Evolutionary conservation across 352 stramenopile genomes (phyloP).

Genomic region (Blastocystis sp.): DNA sequence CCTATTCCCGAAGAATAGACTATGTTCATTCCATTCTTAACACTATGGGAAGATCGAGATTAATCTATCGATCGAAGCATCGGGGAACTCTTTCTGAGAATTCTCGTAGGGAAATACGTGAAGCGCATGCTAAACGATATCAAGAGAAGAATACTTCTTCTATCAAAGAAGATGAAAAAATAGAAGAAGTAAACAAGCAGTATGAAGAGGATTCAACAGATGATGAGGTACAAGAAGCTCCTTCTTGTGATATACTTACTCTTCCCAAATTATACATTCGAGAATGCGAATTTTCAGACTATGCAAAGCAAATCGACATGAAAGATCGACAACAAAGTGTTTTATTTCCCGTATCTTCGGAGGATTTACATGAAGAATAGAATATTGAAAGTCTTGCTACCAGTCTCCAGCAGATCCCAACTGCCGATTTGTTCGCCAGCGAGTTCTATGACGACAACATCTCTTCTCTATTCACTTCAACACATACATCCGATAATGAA

Average conservation of each 20-base stretch:
- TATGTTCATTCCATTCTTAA: not conserved
- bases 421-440: not conserved
- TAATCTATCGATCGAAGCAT: conserved; percentile 43
- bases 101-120: conserved; percentile 31
- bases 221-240: not conserved
- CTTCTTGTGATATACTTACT: not conserved
- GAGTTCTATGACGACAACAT: not conserved
- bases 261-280: conserved; percentile 44
- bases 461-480: not conserved
- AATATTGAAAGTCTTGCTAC: not conserved
- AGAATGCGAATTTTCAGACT: not conserved
- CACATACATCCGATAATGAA: too few relatives aligned
- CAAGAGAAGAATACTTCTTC: not conserved
- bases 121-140: not conserved
- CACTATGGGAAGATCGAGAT: conserved; percentile 14
- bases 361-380: not conserved
- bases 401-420: not conserved
- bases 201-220: not conserved
- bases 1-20: not conserved
- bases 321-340: not conserved
- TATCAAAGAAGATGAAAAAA: not conserved
- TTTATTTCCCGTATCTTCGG: not conserved
- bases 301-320: not conserved
- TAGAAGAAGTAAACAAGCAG: not conserved
- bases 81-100: conserved; percentile 42